Evolutionary conservation across 805 yeast genomes (phyloP).

Genomic region (Teunomyces funiuensis): DNA sequence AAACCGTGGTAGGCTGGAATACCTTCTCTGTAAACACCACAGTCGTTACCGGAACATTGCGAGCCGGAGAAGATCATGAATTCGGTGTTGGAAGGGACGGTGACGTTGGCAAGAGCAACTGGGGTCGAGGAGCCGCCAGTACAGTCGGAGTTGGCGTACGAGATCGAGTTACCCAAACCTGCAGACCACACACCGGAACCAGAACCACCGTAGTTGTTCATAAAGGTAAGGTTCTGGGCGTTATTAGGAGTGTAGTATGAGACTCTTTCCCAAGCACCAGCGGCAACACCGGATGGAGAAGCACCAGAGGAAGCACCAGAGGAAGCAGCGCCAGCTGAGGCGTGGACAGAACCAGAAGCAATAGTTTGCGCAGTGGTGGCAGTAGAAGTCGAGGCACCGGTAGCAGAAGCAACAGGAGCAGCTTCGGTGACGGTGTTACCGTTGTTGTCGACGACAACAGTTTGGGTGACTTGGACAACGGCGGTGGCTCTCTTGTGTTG

Average conservation of each 20-base stretch:
- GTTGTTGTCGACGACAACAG: conserved; percentile 64
- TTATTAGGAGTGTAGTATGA: conserved; percentile 71
- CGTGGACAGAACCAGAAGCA: conserved; percentile 17
- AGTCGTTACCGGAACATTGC: conserved; percentile 29
- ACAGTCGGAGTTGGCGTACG: conserved; percentile 80
- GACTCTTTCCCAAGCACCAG: conserved; percentile 68
- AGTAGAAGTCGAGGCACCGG: conserved; percentile 22
- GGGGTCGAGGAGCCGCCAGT: conserved; percentile 68
- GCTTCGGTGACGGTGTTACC: conserved; percentile 44
- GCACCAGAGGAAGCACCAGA: conserved; percentile 17
- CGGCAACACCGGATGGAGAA: conserved; percentile 24
- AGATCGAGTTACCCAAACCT: conserved; percentile 88
- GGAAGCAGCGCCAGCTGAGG: conserved; percentile 14
- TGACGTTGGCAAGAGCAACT: conserved; percentile 64
- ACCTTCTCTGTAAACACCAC: conserved; percentile 19
- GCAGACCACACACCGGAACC: conserved; percentile 89
- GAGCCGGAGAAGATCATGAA: conserved; percentile 76
- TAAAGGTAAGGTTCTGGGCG: conserved; percentile 70
- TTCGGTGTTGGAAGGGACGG: conserved; percentile 73
- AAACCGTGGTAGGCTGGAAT: conserved; percentile 96
- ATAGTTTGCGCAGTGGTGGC: conserved; percentile 18
- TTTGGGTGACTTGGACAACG: conserved; percentile 72
- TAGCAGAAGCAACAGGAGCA: conserved; percentile 17
- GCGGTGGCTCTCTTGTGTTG: conserved; percentile 62
- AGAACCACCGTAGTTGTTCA: conserved; percentile 86